These are phyloP conservation scores for Aureobasidium pullulans DNA, from an alignment of 2,329 filamentous ascomycete genomes.

Conservation along the genomic window DNA sequence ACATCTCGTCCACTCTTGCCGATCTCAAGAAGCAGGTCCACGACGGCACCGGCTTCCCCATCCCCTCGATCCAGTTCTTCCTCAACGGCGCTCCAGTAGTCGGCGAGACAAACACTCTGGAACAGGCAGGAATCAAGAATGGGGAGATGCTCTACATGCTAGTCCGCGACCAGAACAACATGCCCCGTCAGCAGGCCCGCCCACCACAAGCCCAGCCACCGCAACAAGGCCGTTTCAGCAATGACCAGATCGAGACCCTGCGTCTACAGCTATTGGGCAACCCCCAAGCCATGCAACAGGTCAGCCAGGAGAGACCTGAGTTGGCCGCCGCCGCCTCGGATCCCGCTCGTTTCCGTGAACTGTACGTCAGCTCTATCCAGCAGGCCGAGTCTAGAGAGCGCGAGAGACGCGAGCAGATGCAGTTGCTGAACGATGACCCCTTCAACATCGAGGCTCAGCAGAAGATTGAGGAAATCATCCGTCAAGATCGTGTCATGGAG, in stretches of 20 bases:
- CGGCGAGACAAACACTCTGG: slow-evolving; percentile 72
- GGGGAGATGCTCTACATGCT: slow-evolving; percentile 90
- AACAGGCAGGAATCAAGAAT: slow-evolving; percentile 72
- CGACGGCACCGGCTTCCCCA: slow-evolving; percentile 69
- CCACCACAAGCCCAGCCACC: slow-evolving; percentile 23
- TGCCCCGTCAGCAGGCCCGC: slow-evolving; percentile 36
- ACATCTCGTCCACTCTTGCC: slow-evolving; percentile 72
- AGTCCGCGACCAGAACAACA: slow-evolving; percentile 45
- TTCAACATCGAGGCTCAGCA: slow-evolving; percentile 88
- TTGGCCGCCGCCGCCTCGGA: slow-evolving; percentile 71
- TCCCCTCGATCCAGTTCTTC: slow-evolving; percentile 72
- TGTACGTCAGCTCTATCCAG: slow-evolving; percentile 60
- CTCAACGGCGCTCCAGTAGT: slow-evolving; percentile 78
- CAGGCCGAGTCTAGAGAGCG: slow-evolving; percentile 64
- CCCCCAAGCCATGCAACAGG: slow-evolving; percentile 61
- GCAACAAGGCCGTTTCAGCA: slow-evolving; percentile 15
- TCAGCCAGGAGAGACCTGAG: slow-evolving; percentile 66
- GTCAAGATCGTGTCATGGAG: slow-evolving; percentile 87
- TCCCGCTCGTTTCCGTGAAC: slow-evolving; percentile 65
- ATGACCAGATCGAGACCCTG: slow-evolving; percentile 64
- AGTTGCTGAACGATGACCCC: slow-evolving; percentile 81
- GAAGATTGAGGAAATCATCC: slow-evolving; percentile 94
- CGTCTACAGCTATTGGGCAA: slow-evolving; percentile 77
- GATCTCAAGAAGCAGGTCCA: slow-evolving; percentile 84
- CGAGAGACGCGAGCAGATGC: slow-evolving; percentile 75